phyloP scores from a whole-genome alignment of 2,329 filamentous ascomycete species.

The Lasiodiplodia sp. region DNA sequence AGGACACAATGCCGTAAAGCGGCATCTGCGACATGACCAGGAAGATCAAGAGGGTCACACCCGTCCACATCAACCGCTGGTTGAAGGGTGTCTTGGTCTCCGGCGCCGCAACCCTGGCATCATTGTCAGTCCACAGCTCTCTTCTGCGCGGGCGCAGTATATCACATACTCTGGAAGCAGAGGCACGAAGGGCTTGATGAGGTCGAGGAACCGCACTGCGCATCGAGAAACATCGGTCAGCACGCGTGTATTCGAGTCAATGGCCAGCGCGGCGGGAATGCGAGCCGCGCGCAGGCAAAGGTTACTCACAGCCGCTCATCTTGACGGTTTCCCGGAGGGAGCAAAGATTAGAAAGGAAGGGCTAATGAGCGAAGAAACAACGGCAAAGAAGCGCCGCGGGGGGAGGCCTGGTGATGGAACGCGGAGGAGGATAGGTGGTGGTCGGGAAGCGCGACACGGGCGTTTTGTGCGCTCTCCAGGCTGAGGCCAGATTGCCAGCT shows the following conservation, averaged over 20 bases:
- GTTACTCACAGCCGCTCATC: constrained; percentile 66
- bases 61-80: constrained; percentile 69
- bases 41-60: constrained; percentile 90
- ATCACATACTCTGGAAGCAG: constrained; percentile 89
- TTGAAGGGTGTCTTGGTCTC: constrained; percentile 99
- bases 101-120: constrained; percentile 69
- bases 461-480: constrained; percentile 29
- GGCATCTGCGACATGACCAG: constrained; percentile 99
- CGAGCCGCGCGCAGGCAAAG: constrained; percentile 33
- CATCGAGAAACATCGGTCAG: constrained; percentile 29
- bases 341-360: constrained; percentile 35
- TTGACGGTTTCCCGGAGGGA: constrained; percentile 51
- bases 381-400: constrained; percentile 18
- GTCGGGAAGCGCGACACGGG: constrained; percentile 27
- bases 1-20: constrained; percentile 96
- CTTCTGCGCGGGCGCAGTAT: not conserved
- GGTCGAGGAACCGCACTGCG: constrained; percentile 96
- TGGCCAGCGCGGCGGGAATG: constrained; percentile 17
- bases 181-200: constrained; percentile 99
- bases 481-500: constrained; percentile 30
- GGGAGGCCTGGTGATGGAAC: constrained; percentile 21
- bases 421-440: constrained; percentile 21
- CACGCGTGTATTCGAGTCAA: constrained; percentile 35
- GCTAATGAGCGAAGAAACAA: constrained; percentile 22
- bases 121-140: constrained; percentile 18